Conservation (phyloP, 192 early-diverging fungal genomes). For the Thamnidium elegans region DNA sequence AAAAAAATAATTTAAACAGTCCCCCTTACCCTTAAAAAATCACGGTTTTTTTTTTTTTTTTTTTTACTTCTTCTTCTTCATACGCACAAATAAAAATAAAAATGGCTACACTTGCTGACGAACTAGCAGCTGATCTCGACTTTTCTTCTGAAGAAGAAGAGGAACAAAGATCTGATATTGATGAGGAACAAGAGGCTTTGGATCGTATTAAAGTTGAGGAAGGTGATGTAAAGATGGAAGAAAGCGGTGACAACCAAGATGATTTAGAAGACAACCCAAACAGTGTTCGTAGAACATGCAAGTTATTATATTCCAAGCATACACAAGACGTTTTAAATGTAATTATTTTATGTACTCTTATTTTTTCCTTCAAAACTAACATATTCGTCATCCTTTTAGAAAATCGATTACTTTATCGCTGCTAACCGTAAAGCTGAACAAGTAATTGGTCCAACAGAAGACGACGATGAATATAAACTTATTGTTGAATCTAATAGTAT, state of each 20-base stretch:
- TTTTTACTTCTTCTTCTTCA: constrained; percentile 5
- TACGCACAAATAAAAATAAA: background rate
- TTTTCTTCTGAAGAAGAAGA: constrained; percentile 50
- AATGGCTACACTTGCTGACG: constrained; percentile 76
- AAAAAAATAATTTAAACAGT: too few relatives aligned
- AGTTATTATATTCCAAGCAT: constrained; percentile 57
- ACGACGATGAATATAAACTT: constrained; percentile 85
- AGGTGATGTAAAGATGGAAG: constrained; percentile 45
- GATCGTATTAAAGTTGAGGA: constrained; percentile 45
- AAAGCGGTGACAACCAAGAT: constrained; percentile 40
- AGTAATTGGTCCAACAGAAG: constrained; percentile 65
- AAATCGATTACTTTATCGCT: constrained; percentile 27
- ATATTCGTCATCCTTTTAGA: constrained; percentile 3
- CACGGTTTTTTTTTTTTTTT: background rate
- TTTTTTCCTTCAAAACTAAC: background rate
- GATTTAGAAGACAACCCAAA: constrained; percentile 36
- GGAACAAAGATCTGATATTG: background rate
- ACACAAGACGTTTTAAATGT: constrained; percentile 63
- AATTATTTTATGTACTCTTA: constrained; percentile 2
- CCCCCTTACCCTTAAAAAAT: background rate
- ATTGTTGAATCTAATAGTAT: constrained; percentile 86
- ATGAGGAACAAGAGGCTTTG: constrained; percentile 27
- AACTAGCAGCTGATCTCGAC: constrained; percentile 85
- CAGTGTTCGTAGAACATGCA: constrained; percentile 64
- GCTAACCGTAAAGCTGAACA: constrained; percentile 40